Conservation (phyloP, 2,329 filamentous ascomycete species). For the Fusarium denticulatum region DNA sequence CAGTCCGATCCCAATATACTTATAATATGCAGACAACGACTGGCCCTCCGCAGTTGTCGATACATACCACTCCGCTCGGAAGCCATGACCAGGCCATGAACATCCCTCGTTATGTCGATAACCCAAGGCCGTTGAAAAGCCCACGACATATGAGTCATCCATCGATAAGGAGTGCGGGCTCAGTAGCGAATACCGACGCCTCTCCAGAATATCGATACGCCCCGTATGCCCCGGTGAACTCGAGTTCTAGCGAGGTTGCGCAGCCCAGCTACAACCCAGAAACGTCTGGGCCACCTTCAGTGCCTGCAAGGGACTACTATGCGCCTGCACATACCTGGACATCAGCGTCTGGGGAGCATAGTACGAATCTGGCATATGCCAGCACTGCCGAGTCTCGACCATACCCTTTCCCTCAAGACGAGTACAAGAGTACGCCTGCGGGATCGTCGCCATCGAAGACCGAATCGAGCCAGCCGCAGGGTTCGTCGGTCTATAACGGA, state of each 20-base stretch:
- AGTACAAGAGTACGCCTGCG: slow-evolving; percentile 53
- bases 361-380: slow-evolving; percentile 57
- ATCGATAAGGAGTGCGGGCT: slow-evolving; percentile 61
- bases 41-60: slow-evolving; percentile 60
- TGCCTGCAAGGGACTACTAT: slow-evolving; percentile 62
- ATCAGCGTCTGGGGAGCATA: slow-evolving; percentile 59
- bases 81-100: slow-evolving; percentile 58
- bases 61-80: slow-evolving; percentile 49
- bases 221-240: slow-evolving; percentile 49
- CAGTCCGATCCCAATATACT: slow-evolving; percentile 64
- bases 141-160: slow-evolving; percentile 64
- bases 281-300: slow-evolving; percentile 41
- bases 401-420: slow-evolving; percentile 60
- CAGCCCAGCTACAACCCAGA: slow-evolving; percentile 47
- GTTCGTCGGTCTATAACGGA: slow-evolving; percentile 53
- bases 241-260: slow-evolving; percentile 47
- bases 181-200: slow-evolving; percentile 59
- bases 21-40: slow-evolving; percentile 64
- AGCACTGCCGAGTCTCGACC: slow-evolving; percentile 57
- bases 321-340: slow-evolving; percentile 63
- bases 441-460: slow-evolving; percentile 46
- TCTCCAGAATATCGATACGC: slow-evolving; percentile 68
- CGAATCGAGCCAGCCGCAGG: slow-evolving; percentile 52
- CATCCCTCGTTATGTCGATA: slow-evolving; percentile 68
- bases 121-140: slow-evolving; percentile 65